Evolutionary conservation across 2,329 filamentous ascomycete species (phyloP), one percentile per base, ranked within the genome.

Genomic region (Xylaria sp.): DNA sequence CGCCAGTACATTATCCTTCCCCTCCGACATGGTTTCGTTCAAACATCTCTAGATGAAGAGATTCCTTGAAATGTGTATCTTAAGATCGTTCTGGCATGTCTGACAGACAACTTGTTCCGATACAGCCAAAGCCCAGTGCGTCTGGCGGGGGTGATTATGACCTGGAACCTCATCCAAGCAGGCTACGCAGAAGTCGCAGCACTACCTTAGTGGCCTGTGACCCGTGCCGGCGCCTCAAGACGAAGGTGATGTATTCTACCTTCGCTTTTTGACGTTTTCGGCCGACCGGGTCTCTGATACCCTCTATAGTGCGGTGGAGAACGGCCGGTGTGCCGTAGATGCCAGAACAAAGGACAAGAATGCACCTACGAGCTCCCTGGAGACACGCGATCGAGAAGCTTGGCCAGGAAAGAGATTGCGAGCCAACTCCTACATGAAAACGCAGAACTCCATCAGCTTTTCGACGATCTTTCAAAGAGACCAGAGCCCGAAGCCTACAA

Each of bases 291-390:
- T n/a, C n/a, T n/a, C 54, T 54, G 27, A 58, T 17, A 21, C 23
- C 9, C 7, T 43, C 17, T 21, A 3, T 31, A 64, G 62, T 64
- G 62, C 17, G 59, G 62, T 46, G 62, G 62, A 9, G 54, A 59
- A 13, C 58, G 62, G 8, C 62, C 62, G 27, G 19, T 38, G 10
- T 64, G 62, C 25, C 38, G 29, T 15, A 58, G 19, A 31, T 64
- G 62, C n/a, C 54, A 21, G 3, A 33, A 23, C 7, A 64, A 49
- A 37, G 31, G 38, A 2, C 54, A 49, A 21, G 46, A 59, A 6
- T 64, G 62, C 54, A 25, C 15, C 13, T 64, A 64, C 25, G 62
- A 64, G 46, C 35, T 64, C 5, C 58, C 58, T 15, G 29, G 58
- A 19, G 62, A 62, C 15, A 46, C 27, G 1, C n/a, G 44, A 13